Conservation (phyloP, 352 stramenopile species). For the Labyrinthula sp. region DNA sequence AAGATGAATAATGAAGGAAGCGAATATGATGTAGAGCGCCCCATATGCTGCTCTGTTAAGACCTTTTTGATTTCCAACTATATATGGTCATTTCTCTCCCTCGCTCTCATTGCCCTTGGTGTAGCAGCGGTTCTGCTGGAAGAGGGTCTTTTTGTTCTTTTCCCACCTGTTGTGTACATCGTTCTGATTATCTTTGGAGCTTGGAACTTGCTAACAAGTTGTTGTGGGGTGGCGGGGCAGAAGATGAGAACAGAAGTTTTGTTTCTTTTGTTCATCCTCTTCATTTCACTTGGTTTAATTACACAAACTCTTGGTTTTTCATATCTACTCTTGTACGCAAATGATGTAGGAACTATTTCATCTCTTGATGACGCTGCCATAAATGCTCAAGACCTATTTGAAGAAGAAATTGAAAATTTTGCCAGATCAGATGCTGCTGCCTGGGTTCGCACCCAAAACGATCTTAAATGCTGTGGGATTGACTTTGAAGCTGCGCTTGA, state of each 20-base stretch:
- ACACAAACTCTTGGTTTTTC: slow-evolving; percentile 4
- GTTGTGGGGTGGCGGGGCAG: slow-evolving; percentile 5
- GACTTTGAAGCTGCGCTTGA: slow-evolving; percentile 10
- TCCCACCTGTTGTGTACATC: slow-evolving; percentile 13
- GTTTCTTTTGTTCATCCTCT: slow-evolving; percentile 27
- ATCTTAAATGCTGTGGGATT: slow-evolving; percentile 16
- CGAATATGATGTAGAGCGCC: no score
- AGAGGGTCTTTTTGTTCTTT: slow-evolving; percentile 8
- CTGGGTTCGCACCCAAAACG: slow-evolving; percentile 12
- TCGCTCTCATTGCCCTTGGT: slow-evolving; percentile 1
- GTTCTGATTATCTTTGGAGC: slow-evolving; percentile 12
- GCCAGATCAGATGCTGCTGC: not conserved
- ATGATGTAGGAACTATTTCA: slow-evolving; percentile 16
- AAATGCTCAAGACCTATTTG: not conserved
- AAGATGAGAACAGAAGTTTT: not conserved
- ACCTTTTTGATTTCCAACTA: slow-evolving; percentile 4
- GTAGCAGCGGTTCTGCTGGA: slow-evolving; percentile 8
- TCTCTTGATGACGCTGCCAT: slow-evolving; percentile 4
- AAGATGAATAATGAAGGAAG: no score
- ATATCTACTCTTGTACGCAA: slow-evolving; percentile 25
- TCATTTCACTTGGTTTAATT: slow-evolving; percentile 8
- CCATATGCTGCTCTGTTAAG: slow-evolving; percentile 24
- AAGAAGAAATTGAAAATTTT: slow-evolving; percentile 8
- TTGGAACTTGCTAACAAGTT: slow-evolving; percentile 2
- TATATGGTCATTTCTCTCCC: slow-evolving; percentile 12